Percentiles rank a stretch among this genome's conserved stretches.
These are phyloP conservation scores for Metschnikowia chrysomelidarum DNA, from an alignment of 805 yeast species.

Conservation along the genomic window DNA sequence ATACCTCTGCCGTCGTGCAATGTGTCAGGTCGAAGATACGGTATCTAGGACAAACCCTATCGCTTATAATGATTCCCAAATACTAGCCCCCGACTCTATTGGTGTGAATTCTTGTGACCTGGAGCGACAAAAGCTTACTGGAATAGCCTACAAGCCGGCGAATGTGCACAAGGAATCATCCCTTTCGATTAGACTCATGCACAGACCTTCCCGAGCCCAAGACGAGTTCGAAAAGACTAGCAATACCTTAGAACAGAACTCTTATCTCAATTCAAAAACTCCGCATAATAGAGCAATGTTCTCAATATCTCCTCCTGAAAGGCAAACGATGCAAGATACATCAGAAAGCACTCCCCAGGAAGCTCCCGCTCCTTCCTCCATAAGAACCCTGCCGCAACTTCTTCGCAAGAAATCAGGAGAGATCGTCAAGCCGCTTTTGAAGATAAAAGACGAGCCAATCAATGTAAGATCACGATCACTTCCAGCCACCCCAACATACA, in stretches of 20 bases:
- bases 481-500: slow-evolving; percentile 54
- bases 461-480: slow-evolving; percentile 33
- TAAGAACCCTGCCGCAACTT: slow-evolving; percentile 22
- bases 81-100: too few species aligned
- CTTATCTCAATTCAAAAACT: slow-evolving; percentile 22
- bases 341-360: neutral
- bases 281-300: neutral
- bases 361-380: neutral
- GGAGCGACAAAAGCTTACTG: slow-evolving; percentile 1
- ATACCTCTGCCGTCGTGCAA: too few species aligned
- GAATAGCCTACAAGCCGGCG: neutral
- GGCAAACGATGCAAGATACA: neutral
- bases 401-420: slow-evolving; percentile 75
- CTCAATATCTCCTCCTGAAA: neutral
- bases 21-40: too few species aligned
- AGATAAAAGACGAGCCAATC: slow-evolving; percentile 36
- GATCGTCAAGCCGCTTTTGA: slow-evolving; percentile 63
- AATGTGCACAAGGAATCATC: too few species aligned
- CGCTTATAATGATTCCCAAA: too few species aligned
- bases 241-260: slow-evolving; percentile 28
- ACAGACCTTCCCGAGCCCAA: slow-evolving; percentile 37
- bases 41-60: too few species aligned
- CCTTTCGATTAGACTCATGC: slow-evolving; percentile 36
- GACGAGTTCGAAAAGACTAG: slow-evolving; percentile 30
- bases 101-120: too few species aligned